A percentile compares a stretch with the other conserved stretches of the same genome.
Evolutionary conservation across 2,329 filamentous ascomycete genomes (phyloP).

Genomic region (Torrubiellomyces zombiae): DNA sequence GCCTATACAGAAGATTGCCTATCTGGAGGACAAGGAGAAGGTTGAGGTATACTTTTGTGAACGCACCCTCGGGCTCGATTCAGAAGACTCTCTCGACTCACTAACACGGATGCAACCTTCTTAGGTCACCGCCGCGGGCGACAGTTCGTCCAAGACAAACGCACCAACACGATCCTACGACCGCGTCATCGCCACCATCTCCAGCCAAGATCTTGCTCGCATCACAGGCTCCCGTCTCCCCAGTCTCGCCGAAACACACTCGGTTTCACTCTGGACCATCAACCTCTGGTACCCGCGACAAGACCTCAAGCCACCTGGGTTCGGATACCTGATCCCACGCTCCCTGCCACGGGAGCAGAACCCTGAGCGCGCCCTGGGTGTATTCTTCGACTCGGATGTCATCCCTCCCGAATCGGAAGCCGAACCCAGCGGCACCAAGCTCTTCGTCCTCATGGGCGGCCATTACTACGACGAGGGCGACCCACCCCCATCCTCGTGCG

Average conservation of each 20-base stretch:
- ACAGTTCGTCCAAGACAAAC: slow-evolving; percentile 1
- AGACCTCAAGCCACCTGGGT: slow-evolving; percentile 50
- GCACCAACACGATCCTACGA: slow-evolving; percentile 19
- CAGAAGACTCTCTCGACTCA: too few species aligned
- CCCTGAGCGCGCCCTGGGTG: slow-evolving; percentile 69
- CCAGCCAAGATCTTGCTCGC: slow-evolving; percentile 25
- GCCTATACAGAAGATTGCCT: slow-evolving; percentile 29
- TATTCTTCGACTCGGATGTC: slow-evolving; percentile 73
- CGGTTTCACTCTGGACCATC: slow-evolving; percentile 78
- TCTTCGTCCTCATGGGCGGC: slow-evolving; percentile 89
- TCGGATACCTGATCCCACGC: slow-evolving; percentile 83
- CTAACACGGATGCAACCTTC: too few species aligned
- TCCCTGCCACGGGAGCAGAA: slow-evolving; percentile 55
- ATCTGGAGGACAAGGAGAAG: slow-evolving; percentile 17
- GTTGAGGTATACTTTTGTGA: slow-evolving; percentile 25
- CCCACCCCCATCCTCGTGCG: slow-evolving; percentile 36
- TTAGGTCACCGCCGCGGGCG: too few species aligned
- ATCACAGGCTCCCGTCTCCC: slow-evolving; percentile 23
- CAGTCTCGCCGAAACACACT: slow-evolving; percentile 35
- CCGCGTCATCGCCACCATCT: slow-evolving; percentile 50
- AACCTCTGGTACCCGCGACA: slow-evolving; percentile 68
- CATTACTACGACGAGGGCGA: slow-evolving; percentile 54
- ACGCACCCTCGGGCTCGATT: too few species aligned
- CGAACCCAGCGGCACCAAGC: slow-evolving; percentile 51
- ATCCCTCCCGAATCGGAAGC: slow-evolving; percentile 29